A percentile compares a stretch with the other conserved stretches of the same genome.
Conservation (phyloP, 208 protist species). For the Spongospora subterranea region DNA sequence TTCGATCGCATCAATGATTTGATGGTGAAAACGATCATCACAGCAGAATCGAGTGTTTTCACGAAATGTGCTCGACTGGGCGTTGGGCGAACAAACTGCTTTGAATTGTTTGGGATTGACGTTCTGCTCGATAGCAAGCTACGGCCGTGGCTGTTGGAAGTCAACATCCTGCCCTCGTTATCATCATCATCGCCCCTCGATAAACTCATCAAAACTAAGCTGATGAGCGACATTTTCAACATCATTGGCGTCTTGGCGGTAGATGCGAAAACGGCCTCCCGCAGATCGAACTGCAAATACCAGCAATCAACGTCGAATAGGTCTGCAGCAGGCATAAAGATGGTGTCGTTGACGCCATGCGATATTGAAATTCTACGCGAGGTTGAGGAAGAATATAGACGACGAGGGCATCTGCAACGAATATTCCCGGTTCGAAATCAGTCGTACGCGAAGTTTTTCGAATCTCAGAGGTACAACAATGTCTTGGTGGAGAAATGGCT, state of each 20-base stretch:
- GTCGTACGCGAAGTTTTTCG: constrained; percentile 10
- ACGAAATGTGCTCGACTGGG: constrained; percentile 57
- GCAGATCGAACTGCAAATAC: neutral
- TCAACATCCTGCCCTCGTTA: constrained; percentile 80
- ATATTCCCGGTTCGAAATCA: neutral
- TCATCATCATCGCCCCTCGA: constrained; percentile 62
- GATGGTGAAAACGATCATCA: constrained; percentile 60
- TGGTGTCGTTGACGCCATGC: neutral
- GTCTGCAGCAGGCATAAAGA: neutral
- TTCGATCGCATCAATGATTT: constrained; percentile 44
- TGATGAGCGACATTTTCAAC: constrained; percentile 55
- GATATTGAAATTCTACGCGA: constrained; percentile 18
- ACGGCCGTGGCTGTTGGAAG: constrained; percentile 92
- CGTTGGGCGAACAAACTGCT: constrained; percentile 76
- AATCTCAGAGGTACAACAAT: constrained; percentile 20
- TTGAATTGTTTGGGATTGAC: constrained; percentile 95
- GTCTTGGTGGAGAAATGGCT: neutral
- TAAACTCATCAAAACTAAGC: constrained; percentile 60
- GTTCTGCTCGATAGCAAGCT: constrained; percentile 88
- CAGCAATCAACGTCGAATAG: neutral
- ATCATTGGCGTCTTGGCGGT: constrained; percentile 8
- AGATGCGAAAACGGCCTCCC: neutral
- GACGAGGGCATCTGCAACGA: neutral
- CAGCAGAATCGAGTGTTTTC: constrained; percentile 54
- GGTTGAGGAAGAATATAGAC: neutral